Base-by-base conservation (phyloP, 495 filamentous ascomycete genomes). In the Penicillium mononematosum region DNA sequence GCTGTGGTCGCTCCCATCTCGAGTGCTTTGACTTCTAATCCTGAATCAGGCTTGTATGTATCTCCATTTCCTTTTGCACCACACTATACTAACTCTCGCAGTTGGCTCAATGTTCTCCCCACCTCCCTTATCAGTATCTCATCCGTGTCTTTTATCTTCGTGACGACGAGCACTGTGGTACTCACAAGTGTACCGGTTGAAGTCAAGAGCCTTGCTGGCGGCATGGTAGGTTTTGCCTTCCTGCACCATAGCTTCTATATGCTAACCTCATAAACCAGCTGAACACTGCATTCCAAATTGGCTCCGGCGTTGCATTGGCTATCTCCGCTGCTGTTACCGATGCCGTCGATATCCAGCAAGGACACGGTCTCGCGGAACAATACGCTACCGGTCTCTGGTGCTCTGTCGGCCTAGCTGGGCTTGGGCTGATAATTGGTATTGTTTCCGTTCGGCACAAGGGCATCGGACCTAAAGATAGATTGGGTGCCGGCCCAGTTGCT, bases 231-330 rank as follows among this genome's bases (percentile, higher is more conserved):
- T 58, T 42, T 31, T 5, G 4, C 6, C 5, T n/a, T 25, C 31
- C 3, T 36, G 9, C 32, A 43, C 7, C 4, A 19, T 17, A 4
- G n/a, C 44, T 22, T 27, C 34, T 27, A 47, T 42, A 32, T 58
- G 25, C 55, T 63, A 27, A 59, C 29, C 45, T 24, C 1, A n/a
- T 6, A 19, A 24, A 12, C 36, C 39, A 70, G 69, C 69, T 74
- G 5, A 74, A 74, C 51, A 74, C 71, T 19, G 69, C 71, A 52
- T 74, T 74, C 50, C 71, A 74, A 62, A 74, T 74, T 31, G 71
- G 71, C 22, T 74, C 71, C 27, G 71, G 71, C 14, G 69, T 72
- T 5, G 65, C 71, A 0, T 58, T 74, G 44, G 71, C 71, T 38
- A 72, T 74, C 32, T 74, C 71, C 0, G 69, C 71, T 3, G 71